Conservation (phyloP, 2,329 filamentous ascomycete genomes). For the Pezicula carpinea region DNA sequence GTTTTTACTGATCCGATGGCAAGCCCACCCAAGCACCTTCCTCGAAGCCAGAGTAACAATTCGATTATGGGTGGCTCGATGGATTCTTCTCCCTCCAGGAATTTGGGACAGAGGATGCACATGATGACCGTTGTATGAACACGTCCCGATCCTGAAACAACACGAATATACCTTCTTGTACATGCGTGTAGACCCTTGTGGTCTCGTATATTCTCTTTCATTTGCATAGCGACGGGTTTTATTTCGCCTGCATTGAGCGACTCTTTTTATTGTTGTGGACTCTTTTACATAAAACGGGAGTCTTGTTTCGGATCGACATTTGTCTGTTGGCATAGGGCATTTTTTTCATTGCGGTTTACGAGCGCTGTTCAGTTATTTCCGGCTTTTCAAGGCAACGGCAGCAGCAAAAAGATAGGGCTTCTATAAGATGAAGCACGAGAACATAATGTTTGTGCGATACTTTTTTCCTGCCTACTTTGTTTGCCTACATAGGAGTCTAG, state of each 20-base stretch:
- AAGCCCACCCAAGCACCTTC: slow-evolving; percentile 47
- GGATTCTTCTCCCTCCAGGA: slow-evolving; percentile 47
- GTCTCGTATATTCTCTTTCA: slow-evolving; percentile 27
- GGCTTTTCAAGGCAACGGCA: not conserved
- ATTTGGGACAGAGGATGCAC: slow-evolving; percentile 51
- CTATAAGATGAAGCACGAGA: no score
- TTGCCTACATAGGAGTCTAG: no score
- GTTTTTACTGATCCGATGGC: slow-evolving; percentile 60
- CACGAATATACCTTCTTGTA: slow-evolving; percentile 19
- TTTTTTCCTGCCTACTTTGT: no score
- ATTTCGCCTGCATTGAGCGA: slow-evolving; percentile 18
- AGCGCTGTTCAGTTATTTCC: not conserved
- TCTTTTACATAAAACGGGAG: not conserved
- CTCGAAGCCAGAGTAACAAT: slow-evolving; percentile 50
- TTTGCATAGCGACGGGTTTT: slow-evolving; percentile 36
- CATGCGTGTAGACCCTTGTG: slow-evolving; percentile 13
- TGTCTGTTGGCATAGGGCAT: not conserved
- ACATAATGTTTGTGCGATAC: no score
- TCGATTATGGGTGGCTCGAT: slow-evolving; percentile 47
- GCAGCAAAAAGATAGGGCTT: no score
- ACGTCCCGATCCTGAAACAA: slow-evolving; percentile 4
- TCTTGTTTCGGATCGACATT: not conserved
- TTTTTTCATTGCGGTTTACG: no score
- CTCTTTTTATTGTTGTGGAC: slow-evolving; percentile 8
- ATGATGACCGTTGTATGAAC: slow-evolving; percentile 56